Evolutionary conservation across 805 yeast genomes (phyloP).

Genomic region (Schwanniomyces sp.): DNA sequence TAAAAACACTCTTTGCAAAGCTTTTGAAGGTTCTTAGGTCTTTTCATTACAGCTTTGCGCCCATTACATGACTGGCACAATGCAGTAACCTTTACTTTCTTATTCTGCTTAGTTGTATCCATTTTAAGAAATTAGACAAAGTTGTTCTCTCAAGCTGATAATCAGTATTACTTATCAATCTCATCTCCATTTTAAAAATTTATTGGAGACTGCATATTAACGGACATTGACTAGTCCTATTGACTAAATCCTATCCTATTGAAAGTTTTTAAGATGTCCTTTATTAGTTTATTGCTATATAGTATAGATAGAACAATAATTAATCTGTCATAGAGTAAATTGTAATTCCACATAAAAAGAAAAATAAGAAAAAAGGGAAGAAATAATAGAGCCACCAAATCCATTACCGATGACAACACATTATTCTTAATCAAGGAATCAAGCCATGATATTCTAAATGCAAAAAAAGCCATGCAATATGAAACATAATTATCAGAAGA

Average conservation of each 20-base stretch:
- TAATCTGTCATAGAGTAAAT: neutral
- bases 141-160: neutral
- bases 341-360: neutral
- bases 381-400: neutral
- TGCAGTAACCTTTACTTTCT: conserved; percentile 36
- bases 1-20: conserved; percentile 90
- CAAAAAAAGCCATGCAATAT: conserved; percentile 8
- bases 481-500: neutral
- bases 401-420: conserved; percentile 1
- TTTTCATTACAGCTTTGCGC: conserved; percentile 79
- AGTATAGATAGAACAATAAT: neutral
- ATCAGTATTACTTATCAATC: neutral
- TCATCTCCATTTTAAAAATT: neutral
- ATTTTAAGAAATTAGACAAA: neutral
- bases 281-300: neutral
- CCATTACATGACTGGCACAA: conserved; percentile 83
- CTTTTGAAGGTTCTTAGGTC: conserved; percentile 91
- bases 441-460: neutral
- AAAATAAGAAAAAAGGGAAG: neutral
- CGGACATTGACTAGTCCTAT: neutral
- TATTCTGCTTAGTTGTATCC: conserved; percentile 1
- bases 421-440: neutral
- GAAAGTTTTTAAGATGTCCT: neutral
- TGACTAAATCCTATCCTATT: too few relatives aligned
- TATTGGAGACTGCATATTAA: neutral